A percentile compares a stretch with the other conserved stretches of the same genome.
Conservation (phyloP, 768 basidiomycete species). For the Vararia minispora region DNA sequence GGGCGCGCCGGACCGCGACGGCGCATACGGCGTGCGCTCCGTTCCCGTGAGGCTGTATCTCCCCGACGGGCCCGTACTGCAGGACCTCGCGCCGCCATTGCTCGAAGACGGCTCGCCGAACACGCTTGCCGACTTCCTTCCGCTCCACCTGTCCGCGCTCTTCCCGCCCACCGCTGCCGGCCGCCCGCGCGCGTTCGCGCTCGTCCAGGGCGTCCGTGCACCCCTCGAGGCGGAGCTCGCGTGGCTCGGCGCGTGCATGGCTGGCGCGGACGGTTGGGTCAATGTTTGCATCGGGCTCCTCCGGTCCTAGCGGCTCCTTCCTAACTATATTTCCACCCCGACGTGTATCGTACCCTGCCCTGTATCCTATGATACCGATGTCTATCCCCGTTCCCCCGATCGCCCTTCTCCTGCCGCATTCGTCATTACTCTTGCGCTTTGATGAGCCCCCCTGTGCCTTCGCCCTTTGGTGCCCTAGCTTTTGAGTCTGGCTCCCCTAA, state of each 20-base stretch:
- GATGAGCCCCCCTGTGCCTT: no score
- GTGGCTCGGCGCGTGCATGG: slow-evolving; percentile 88
- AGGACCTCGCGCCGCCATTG: slow-evolving; percentile 78
- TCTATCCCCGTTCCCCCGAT: no score
- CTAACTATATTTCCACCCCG: no score
- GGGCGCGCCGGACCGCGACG: slow-evolving; percentile 52
- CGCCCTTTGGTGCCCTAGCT: no score
- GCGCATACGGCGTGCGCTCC: slow-evolving; percentile 78
- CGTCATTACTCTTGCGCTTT: no score
- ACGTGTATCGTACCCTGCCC: no score
- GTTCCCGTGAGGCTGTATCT: slow-evolving; percentile 86
- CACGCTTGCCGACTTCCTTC: slow-evolving; percentile 60
- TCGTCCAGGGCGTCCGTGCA: slow-evolving; percentile 76
- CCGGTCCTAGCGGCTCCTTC: no score
- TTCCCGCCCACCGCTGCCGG: slow-evolving; percentile 38
- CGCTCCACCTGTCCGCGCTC: slow-evolving; percentile 67
- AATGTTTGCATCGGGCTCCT: slow-evolving; percentile 66
- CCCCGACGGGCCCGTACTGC: slow-evolving; percentile 82
- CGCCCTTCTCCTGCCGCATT: no score
- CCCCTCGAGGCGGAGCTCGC: slow-evolving; percentile 86
- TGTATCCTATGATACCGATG: no score
- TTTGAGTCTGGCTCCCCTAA: no score
- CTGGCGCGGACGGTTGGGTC: slow-evolving; percentile 93
- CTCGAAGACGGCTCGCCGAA: slow-evolving; percentile 63
- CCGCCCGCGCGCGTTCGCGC: slow-evolving; percentile 42